Conservation (phyloP, 768 basidiomycete species). For the Amanita polypyramis region DNA sequence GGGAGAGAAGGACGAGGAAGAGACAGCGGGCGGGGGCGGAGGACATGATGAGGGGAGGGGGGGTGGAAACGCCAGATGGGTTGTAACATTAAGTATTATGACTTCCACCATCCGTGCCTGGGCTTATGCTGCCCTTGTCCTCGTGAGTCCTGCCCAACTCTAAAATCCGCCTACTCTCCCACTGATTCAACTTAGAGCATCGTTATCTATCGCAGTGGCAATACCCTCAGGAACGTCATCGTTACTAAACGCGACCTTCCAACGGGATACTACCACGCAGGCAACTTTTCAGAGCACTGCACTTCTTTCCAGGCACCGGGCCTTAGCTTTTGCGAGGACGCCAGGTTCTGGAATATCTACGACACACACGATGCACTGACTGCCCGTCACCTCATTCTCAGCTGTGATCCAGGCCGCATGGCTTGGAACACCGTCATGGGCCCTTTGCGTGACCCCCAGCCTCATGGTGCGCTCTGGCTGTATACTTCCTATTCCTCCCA, state of each 20-base stretch:
- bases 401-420: slow-evolving; percentile 45
- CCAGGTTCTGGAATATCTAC: slow-evolving; percentile 50
- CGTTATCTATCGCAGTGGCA: slow-evolving; percentile 34
- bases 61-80: slow-evolving; percentile 11
- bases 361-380: slow-evolving; percentile 25
- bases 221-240: slow-evolving; percentile 28
- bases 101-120: neutral
- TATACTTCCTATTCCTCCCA: slow-evolving; percentile 19
- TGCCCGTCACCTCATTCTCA: slow-evolving; percentile 35
- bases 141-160: neutral
- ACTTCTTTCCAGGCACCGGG: slow-evolving; percentile 26
- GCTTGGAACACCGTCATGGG: slow-evolving; percentile 77
- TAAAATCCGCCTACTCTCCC: neutral
- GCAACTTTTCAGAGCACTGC: slow-evolving; percentile 39
- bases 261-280: slow-evolving; percentile 37
- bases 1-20: slow-evolving; percentile 39
- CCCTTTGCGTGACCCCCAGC: slow-evolving; percentile 46
- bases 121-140: neutral
- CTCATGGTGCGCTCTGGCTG: slow-evolving; percentile 54
- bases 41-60: slow-evolving; percentile 31
- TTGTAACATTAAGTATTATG: neutral
- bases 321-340: slow-evolving; percentile 55
- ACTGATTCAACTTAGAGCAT: slow-evolving; percentile 23
- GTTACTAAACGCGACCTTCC: slow-evolving; percentile 35
- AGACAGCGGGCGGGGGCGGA: slow-evolving; percentile 33